Evolutionary conservation across 2,329 filamentous ascomycete species (phyloP), one percentile per base, ranked within the genome.

Genomic region (Tolypocladium ovalisporum): DNA sequence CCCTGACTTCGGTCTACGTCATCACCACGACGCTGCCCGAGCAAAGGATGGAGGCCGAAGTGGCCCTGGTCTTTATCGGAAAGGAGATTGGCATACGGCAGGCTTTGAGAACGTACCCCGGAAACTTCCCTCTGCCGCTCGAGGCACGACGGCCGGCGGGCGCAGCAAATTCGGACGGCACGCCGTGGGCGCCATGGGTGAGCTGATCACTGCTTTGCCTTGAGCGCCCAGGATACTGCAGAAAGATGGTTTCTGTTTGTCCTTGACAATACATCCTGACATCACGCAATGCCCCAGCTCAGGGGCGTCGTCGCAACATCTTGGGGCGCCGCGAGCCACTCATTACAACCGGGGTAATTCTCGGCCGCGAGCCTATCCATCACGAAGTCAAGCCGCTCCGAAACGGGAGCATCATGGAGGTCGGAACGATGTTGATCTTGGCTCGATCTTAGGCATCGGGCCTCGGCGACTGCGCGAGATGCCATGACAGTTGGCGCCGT

Each of bases 71-170:
- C 3, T 67, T 68, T 27, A 73, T 75, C 37, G 73, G 71, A 6
- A 66, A 60, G 12, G 71, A 73, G 44, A 58, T 71, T 22, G 73
- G 73, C 10, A 65, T 75, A n/a, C 64, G 66, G 47, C 71, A 74
- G 56, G 73, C 71, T 2, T 58, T 75, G 36, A 65, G 61, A 24
- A 62, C 61, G 12, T 60, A 64, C 42, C 57, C 62, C 4, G 62
- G 55, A 8, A 56, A 36, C 5, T 52, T 59, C n/a, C 24, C 52
- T 15, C 58, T 70, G 29, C 69, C 70, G 24, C 42, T 35, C 1
- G 68, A 72, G 57, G 66, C 67, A 7, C 60, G 60, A 37, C 42
- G 56, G 19, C 69, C 70, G 1, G 52, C 66, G 35, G 57, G 15
- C 22, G 17, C 24, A 15, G 36, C 9, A 19, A 8, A 1, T 12